Percentiles rank a stretch among this genome's conserved stretches.
These are phyloP conservation scores for Alternaria brassicae DNA, from an alignment of 2,329 filamentous ascomycete genomes.

Conservation along the genomic window DNA sequence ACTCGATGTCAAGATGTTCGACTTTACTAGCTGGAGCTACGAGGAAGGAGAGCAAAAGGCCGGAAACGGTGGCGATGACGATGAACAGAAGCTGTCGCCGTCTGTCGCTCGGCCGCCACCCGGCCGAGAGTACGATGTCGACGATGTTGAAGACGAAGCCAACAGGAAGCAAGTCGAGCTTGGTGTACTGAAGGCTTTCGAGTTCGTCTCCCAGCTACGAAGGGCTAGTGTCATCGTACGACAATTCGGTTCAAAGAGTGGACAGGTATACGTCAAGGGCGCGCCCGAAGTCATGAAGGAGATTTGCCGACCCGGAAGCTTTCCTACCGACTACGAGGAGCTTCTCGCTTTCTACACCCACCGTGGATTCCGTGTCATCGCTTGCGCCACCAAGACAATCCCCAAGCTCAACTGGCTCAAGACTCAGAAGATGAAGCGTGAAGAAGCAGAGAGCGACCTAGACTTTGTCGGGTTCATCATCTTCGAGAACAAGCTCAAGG, in stretches of 20 bases:
- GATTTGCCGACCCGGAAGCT: slow-evolving; percentile 83
- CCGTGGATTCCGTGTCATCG: slow-evolving; percentile 94
- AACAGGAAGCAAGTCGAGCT: slow-evolving; percentile 73
- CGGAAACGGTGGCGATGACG: slow-evolving; percentile 68
- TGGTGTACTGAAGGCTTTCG: slow-evolving; percentile 88
- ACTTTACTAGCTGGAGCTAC: slow-evolving; percentile 91
- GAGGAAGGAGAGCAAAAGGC: slow-evolving; percentile 81
- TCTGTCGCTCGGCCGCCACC: slow-evolving; percentile 84
- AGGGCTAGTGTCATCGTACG: slow-evolving; percentile 92
- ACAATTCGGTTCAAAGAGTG: slow-evolving; percentile 83
- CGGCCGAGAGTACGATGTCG: slow-evolving; percentile 63
- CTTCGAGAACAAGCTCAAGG: slow-evolving; percentile 98
- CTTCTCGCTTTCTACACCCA: slow-evolving; percentile 91
- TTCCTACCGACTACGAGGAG: slow-evolving; percentile 89
- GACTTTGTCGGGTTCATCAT: slow-evolving; percentile 96
- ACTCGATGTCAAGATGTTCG: slow-evolving; percentile 97
- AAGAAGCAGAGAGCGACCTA: slow-evolving; percentile 81
- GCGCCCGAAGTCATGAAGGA: slow-evolving; percentile 96
- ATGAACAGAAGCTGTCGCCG: slow-evolving; percentile 82
- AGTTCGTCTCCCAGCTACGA: slow-evolving; percentile 91
- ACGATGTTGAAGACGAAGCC: slow-evolving; percentile 56
- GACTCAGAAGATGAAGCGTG: slow-evolving; percentile 88
- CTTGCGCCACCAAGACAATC: slow-evolving; percentile 88
- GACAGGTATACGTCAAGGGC: slow-evolving; percentile 91
- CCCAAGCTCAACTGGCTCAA: slow-evolving; percentile 91